These are phyloP conservation scores for Harringtonia lauricola DNA, from an alignment of 2,329 filamentous ascomycete genomes.

Conservation along the genomic window DNA sequence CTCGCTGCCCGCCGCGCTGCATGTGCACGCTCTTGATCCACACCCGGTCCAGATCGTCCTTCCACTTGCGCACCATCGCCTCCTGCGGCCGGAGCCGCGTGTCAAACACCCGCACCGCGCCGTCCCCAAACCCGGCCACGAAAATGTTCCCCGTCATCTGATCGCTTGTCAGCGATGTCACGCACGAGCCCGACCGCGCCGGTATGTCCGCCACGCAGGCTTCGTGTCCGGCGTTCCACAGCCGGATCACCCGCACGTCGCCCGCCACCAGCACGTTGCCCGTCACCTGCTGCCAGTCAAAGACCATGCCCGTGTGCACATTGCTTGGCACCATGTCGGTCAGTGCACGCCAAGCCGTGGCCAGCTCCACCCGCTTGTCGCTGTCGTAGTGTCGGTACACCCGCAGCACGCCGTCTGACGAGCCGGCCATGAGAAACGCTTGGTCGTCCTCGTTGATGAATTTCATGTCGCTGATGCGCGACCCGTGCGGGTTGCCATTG, in stretches of 20 bases:
- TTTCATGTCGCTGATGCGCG: constrained; percentile 85
- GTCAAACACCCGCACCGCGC: constrained; percentile 88
- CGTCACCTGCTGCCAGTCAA: constrained; percentile 98
- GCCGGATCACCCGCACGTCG: constrained; percentile 87
- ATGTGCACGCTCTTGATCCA: constrained; percentile 97
- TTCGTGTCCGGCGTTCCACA: constrained; percentile 93
- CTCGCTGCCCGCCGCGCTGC: constrained; percentile 86
- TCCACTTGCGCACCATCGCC: constrained; percentile 94
- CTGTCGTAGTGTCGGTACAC: constrained; percentile 89
- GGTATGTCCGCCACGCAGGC: constrained; percentile 90
- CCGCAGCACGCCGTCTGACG: constrained; percentile 87
- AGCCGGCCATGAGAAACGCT: constrained; percentile 86
- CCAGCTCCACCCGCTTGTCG: constrained; percentile 65
- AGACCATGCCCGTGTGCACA: constrained; percentile 88
- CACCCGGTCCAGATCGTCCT: constrained; percentile 71
- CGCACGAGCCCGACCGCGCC: constrained; percentile 86
- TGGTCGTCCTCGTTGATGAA: constrained; percentile 99
- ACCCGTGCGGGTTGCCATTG: constrained; percentile 85
- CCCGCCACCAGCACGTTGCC: constrained; percentile 91
- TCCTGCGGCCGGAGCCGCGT: constrained; percentile 74
- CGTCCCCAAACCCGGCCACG: constrained; percentile 91
- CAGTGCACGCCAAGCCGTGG: constrained; percentile 82
- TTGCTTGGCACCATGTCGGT: constrained; percentile 92
- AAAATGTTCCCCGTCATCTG: constrained; percentile 97
- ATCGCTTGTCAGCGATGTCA: constrained; percentile 91